phyloP scores from a whole-genome alignment of 495 filamentous ascomycete species.

The Penicillium paxilli region DNA sequence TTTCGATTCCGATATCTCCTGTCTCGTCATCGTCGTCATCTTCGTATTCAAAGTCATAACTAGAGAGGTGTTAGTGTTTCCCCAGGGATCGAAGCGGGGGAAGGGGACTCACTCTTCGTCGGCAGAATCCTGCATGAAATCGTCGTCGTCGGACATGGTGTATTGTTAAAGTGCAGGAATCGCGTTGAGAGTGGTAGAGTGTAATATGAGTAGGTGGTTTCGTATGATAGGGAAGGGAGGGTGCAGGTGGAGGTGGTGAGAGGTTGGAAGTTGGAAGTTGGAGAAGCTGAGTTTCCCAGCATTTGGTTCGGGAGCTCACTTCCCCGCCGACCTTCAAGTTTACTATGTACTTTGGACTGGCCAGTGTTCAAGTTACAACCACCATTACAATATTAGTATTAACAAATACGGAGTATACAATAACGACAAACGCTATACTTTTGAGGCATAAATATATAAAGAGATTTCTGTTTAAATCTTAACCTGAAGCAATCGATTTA shows the following conservation, averaged over 20 bases:
- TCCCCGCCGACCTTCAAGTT: background rate
- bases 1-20: constrained; percentile 92
- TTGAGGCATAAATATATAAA: too few relatives aligned
- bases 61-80: constrained; percentile 30
- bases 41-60: constrained; percentile 97
- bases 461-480: too few relatives aligned
- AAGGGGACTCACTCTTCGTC: constrained; percentile 65
- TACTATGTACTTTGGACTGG: too few relatives aligned
- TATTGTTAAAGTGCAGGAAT: background rate
- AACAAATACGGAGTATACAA: too few relatives aligned
- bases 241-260: background rate
- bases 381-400: too few relatives aligned
- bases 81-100: constrained; percentile 5
- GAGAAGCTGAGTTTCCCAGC: constrained; percentile 5
- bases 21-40: constrained; percentile 86
- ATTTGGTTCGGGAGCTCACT: too few relatives aligned
- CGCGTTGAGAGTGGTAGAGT: background rate
- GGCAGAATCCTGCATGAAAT: constrained; percentile 98
- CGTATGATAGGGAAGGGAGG: background rate
- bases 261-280: background rate
- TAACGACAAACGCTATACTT: too few relatives aligned
- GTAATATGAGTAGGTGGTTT: background rate
- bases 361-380: too few relatives aligned
- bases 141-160: constrained; percentile 90
- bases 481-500: too few relatives aligned